These are phyloP conservation scores for Protomyces lactucae-debilis DNA, from an alignment of 1,139 yeast genomes.

Conservation along the genomic window DNA sequence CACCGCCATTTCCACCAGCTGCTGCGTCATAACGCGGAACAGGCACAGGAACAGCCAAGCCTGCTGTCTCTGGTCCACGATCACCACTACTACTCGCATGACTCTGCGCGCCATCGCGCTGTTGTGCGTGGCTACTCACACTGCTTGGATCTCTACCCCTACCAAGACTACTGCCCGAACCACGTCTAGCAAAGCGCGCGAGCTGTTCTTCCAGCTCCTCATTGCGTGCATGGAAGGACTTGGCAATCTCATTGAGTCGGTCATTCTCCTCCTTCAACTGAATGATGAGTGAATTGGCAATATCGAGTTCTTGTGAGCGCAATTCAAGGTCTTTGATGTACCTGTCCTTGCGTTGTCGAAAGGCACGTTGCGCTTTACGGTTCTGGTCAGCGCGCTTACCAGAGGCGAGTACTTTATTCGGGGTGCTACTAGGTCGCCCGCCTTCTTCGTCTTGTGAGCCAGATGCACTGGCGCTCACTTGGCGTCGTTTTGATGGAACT, in stretches of 20 bases:
- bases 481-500: neutral
- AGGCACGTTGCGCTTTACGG: constrained; percentile 96
- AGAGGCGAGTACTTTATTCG: constrained; percentile 52
- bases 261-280: constrained; percentile 51
- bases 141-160: neutral
- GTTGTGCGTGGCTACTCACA: neutral
- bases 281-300: constrained; percentile 52
- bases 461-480: neutral
- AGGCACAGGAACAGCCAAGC: neutral
- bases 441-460: constrained; percentile 43
- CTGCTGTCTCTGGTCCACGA: neutral
- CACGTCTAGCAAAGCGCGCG: neutral
- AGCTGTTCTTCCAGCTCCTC: constrained; percentile 16
- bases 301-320: constrained; percentile 18
- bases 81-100: neutral
- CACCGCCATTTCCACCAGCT: neutral
- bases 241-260: constrained; percentile 39
- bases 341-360: constrained; percentile 85
- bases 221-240: constrained; percentile 16
- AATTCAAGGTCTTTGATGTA: constrained; percentile 76
- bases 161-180: neutral
- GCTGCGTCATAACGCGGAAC: neutral
- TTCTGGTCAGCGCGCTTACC: constrained; percentile 93
- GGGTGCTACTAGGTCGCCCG: constrained; percentile 36
- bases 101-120: neutral